Base-by-base conservation (phyloP, 2,329 filamentous ascomycete genomes). In the Camillea tinctor region DNA sequence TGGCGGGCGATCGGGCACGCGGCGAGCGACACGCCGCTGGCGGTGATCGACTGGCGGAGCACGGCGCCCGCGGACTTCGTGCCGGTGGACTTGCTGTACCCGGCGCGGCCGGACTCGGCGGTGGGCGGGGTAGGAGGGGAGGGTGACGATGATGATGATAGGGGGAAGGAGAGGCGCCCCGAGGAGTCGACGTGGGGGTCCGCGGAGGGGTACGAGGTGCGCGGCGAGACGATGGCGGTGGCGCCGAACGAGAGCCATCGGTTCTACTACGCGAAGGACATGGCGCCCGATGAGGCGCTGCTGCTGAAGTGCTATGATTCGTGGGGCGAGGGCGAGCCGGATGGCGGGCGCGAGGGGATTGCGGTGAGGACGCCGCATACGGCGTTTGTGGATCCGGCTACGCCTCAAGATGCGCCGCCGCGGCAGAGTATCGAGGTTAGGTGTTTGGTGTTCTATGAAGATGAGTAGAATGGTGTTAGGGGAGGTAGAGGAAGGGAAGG, bases 261-360 rank as follows among this genome's bases (percentile, higher is more conserved):
- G 65, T 88, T 88, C 67, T 89, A 83, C 67, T 90, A 89, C 66
- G 76, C 84, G 70, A 88, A 88, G 74, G 87, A 89, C 67, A 89
- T 90, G 87, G 84, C 80, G 52, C 78, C 79, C 4, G 78, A 80
- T n/a, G 77, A 81, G 71, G 77, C 71, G 8, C 66, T 81, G 64
- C 72, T 81, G 48, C 75, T 81, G 64, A 81, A 84, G 77, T 84
- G 82, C 67, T 84, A 83, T 64, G 82, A 84, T 67, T 82, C 79
- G 3, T 73, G 75, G 65, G 74, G 69, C 56, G 68, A 78, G 54
- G 80, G 80, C 1, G 60, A 69, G 57, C 67, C 65, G 1, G 24
- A 4, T 7, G 69, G 68, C 1, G 69, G 68, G 1, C 73, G 67
- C 60, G 62, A 75, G 19, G 80, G 80, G 2, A 66, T 83, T 1